A percentile compares a stretch with the other conserved stretches of the same genome.
Evolutionary conservation across 2,329 filamentous ascomycete genomes (phyloP).

Genomic region (Aspergillus sp.): DNA sequence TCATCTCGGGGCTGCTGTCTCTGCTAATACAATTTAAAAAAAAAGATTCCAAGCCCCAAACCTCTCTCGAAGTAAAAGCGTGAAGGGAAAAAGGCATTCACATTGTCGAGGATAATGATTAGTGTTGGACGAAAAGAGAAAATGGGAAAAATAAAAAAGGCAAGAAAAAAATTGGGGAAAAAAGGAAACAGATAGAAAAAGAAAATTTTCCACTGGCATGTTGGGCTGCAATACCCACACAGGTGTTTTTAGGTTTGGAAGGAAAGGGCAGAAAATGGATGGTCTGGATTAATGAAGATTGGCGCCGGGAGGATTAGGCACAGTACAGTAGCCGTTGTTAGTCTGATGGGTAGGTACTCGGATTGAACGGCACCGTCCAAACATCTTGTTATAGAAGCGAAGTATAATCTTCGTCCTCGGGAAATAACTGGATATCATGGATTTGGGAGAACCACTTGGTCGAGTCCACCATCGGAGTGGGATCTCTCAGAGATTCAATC

Average conservation of each 20-base stretch:
- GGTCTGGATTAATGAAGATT: slow-evolving; percentile 26
- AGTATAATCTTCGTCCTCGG: background rate
- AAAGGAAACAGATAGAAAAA: background rate
- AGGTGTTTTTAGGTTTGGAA: slow-evolving; percentile 19
- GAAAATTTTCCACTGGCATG: slow-evolving; percentile 15
- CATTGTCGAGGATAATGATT: background rate
- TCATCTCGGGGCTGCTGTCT: background rate
- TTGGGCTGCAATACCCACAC: slow-evolving; percentile 10
- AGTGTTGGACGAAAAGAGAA: background rate
- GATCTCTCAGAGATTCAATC: slow-evolving; percentile 19
- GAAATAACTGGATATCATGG: background rate
- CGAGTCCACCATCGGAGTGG: slow-evolving; percentile 15
- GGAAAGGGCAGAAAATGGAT: slow-evolving; percentile 14
- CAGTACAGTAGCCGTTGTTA: slow-evolving; percentile 15
- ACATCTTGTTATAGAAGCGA: background rate
- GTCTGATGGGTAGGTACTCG: slow-evolving; percentile 2
- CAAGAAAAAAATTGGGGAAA: background rate
- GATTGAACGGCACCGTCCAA: background rate
- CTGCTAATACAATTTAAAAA: background rate
- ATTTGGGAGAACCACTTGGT: background rate
- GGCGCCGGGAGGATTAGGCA: slow-evolving; percentile 25
- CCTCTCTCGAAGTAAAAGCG: background rate
- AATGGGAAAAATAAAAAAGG: background rate
- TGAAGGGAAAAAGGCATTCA: background rate
- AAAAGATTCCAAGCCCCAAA: background rate